Conservation (phyloP, 2,329 filamentous ascomycete genomes). For the Zymoseptoria brevis region DNA sequence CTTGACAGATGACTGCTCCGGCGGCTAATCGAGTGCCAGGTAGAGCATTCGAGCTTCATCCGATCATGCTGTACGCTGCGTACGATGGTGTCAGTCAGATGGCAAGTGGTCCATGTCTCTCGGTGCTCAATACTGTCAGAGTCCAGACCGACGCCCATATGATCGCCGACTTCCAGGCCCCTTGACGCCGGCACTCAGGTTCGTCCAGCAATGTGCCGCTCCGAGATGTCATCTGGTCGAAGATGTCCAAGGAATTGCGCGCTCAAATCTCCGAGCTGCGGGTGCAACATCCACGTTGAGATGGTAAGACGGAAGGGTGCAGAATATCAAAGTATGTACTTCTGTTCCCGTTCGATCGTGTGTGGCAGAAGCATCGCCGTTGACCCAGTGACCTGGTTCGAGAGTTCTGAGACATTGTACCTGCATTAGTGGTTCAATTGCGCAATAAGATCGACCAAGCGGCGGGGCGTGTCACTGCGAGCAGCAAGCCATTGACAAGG, state of each 20-base stretch:
- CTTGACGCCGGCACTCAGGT: neutral
- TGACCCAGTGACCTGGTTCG: conserved; percentile 16
- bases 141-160: neutral
- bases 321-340: neutral
- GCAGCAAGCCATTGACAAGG: conserved; percentile 15
- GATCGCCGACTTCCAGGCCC: neutral
- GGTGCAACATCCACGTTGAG: neutral
- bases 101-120: neutral
- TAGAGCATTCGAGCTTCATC: neutral
- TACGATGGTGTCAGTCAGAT: neutral
- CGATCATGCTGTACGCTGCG: neutral
- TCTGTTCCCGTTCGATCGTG: neutral
- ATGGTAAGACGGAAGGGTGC: neutral
- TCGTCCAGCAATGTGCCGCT: neutral
- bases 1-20: neutral
- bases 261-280: neutral
- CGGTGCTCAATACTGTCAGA: neutral
- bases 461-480: conserved; percentile 14
- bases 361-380: neutral
- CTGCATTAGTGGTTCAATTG: conserved; percentile 25
- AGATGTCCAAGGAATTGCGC: neutral
- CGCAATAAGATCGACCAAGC: conserved; percentile 20
- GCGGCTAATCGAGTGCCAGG: neutral
- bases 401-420: conserved; percentile 19
- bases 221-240: neutral